Evolutionary conservation across 2,329 filamentous ascomycete species (phyloP).

Genomic region (Sporothrix humicola): DNA sequence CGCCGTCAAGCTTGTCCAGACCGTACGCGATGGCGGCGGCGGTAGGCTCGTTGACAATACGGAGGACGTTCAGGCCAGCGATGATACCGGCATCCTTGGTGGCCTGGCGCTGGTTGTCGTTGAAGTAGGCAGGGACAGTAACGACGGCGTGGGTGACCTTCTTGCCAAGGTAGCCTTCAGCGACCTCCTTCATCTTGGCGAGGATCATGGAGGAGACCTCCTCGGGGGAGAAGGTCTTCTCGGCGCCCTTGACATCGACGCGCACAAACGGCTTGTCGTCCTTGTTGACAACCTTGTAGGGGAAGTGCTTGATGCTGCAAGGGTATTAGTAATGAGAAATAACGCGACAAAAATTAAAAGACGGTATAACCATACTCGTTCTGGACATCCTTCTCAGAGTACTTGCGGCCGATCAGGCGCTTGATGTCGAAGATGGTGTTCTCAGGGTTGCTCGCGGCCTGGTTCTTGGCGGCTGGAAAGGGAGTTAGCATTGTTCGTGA

Average conservation of each 20-base stretch:
- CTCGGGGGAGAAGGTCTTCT: slow-evolving; percentile 66
- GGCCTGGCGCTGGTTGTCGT: slow-evolving; percentile 95
- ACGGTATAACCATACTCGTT: slow-evolving; percentile 57
- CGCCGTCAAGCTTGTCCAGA: slow-evolving; percentile 81
- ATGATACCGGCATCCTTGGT: slow-evolving; percentile 95
- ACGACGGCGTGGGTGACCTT: slow-evolving; percentile 88
- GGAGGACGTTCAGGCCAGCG: slow-evolving; percentile 91
- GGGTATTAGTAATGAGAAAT: slow-evolving; percentile 5
- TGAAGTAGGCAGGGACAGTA: slow-evolving; percentile 97
- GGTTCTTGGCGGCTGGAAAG: slow-evolving; percentile 77
- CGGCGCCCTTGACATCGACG: slow-evolving; percentile 63
- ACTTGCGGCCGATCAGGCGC: slow-evolving; percentile 87
- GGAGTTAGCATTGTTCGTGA: slow-evolving; percentile 2
- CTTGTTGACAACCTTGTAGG: slow-evolving; percentile 91
- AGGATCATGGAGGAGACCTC: slow-evolving; percentile 67
- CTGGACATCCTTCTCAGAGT: slow-evolving; percentile 83
- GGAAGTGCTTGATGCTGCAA: slow-evolving; percentile 84
- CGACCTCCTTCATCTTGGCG: slow-evolving; percentile 67
- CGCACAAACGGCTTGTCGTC: slow-evolving; percentile 86
- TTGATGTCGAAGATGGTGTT: slow-evolving; percentile 84
- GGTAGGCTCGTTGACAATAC: slow-evolving; percentile 96
- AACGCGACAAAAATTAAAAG: not conserved
- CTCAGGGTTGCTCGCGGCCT: slow-evolving; percentile 78
- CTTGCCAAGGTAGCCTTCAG: slow-evolving; percentile 79
- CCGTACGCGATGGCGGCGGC: slow-evolving; percentile 95